Evolutionary conservation across 1,284 basidiomycete species (phyloP), one percentile per base, ranked within the genome.

Genomic region (Agaricales sp.): DNA sequence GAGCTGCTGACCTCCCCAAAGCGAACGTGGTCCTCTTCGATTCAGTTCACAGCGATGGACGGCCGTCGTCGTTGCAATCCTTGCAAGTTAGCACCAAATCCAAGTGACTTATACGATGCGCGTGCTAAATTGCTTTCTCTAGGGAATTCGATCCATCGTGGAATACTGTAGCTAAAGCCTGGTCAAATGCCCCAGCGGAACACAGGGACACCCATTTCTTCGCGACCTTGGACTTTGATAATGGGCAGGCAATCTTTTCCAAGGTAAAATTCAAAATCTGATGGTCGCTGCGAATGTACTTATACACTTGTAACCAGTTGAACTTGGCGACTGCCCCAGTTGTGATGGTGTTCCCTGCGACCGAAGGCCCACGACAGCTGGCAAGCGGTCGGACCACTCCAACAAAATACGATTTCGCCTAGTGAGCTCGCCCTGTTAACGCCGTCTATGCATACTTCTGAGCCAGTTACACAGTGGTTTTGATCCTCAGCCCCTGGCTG

Each of bases 101-200:
- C 26, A 23, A n/a, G 13, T 35, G 2, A 16, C 43, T 38, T 18
- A 23, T 24, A 49, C 41, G 41, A 23, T 49, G 37, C 41, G 43
- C 47, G 43, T 48, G 53, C 50, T 43, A 46, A 52, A 26, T 21
- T 43, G 24, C 23, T 13, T 35, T 45, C 41, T 38, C 23, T 63
- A 94, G 92, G 61, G 78, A 87, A 54, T 95, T 97, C 59, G 80
- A 89, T 50, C 88, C 91, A 2, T 75, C 84, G 14, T 95, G 82
- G 75, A 74, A 74, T 18, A 67, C 80, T 2, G 81, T 96, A 4
- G 87, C 90, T 19, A 81, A 81, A 57, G 80, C 87, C 35, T 96
- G 92, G 93, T 62, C 74, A 3, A 73, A 70, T 22, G 74, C 75
- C 16, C 67, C 85, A 12, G 61, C 71, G 49, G 69, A 69, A n/a